phyloP scores from a whole-genome alignment of 2,329 filamentous ascomycete genomes.

The Aspergillus versicolor region DNA sequence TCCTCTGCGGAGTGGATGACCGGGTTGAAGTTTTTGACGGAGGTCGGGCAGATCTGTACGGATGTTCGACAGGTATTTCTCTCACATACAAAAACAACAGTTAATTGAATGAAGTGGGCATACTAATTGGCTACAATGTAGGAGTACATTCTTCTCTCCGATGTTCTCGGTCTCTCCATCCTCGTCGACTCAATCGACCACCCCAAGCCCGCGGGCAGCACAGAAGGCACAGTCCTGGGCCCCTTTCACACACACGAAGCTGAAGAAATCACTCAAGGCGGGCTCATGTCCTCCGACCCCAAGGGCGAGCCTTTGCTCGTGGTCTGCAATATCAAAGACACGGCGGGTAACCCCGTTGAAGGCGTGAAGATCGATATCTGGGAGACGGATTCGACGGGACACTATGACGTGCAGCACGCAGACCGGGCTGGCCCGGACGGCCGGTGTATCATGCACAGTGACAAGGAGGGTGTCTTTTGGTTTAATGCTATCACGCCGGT shows the following conservation, averaged over 20 bases:
- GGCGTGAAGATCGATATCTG: constrained; percentile 77
- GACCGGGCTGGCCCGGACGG: constrained; percentile 66
- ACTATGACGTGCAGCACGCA: constrained; percentile 78
- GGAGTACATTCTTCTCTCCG: constrained; percentile 81
- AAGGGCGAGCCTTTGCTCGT: constrained; percentile 69
- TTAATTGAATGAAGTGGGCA: background rate
- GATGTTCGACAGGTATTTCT: constrained; percentile 66
- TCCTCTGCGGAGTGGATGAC: constrained; percentile 78
- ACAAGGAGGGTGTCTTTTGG: constrained; percentile 74
- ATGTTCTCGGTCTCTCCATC: constrained; percentile 75
- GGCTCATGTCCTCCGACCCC: constrained; percentile 65
- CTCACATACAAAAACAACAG: background rate
- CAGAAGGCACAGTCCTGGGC: constrained; percentile 77
- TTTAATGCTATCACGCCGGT: constrained; percentile 84
- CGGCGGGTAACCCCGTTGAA: constrained; percentile 59
- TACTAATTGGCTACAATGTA: constrained; percentile 25
- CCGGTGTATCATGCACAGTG: constrained; percentile 67
- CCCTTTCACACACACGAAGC: constrained; percentile 84
- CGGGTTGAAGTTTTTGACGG: constrained; percentile 68
- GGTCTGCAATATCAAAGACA: constrained; percentile 70
- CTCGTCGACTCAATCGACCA: constrained; percentile 82
- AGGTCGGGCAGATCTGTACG: constrained; percentile 70
- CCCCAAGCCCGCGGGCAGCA: constrained; percentile 68
- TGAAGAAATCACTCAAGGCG: constrained; percentile 54
- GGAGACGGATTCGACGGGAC: constrained; percentile 78